A percentile compares a stretch with the other conserved stretches of the same genome.
These are phyloP conservation scores for Sarocladium oryzae DNA, from an alignment of 2,329 filamentous ascomycete species.

Conservation along the genomic window DNA sequence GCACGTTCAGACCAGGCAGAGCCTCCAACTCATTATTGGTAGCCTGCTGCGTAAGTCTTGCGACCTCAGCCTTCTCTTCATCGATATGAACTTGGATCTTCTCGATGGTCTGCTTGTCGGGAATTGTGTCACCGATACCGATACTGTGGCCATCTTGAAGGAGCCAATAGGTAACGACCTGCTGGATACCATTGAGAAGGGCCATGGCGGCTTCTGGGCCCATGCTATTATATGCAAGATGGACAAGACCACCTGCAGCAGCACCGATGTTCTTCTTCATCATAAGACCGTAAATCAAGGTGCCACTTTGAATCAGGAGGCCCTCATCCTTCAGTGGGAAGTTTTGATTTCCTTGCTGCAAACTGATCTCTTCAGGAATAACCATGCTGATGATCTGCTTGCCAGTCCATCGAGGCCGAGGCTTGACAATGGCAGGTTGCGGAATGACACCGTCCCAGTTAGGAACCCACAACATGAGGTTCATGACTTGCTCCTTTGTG, in stretches of 20 bases:
- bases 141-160: constrained; percentile 96
- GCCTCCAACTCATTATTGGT: constrained; percentile 84
- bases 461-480: constrained; percentile 94
- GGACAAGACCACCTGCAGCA: constrained; percentile 81
- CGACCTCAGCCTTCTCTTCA: constrained; percentile 74
- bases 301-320: constrained; percentile 75
- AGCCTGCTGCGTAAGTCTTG: constrained; percentile 66
- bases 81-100: constrained; percentile 79
- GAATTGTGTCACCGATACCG: constrained; percentile 96
- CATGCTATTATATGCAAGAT: constrained; percentile 94
- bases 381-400: constrained; percentile 97
- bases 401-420: constrained; percentile 88
- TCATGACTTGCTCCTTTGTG: constrained; percentile 88
- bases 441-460: constrained; percentile 96
- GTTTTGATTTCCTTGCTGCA: constrained; percentile 58
- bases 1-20: constrained; percentile 96
- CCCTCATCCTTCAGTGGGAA: constrained; percentile 67
- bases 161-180: constrained; percentile 95
- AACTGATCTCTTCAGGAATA: constrained; percentile 79
- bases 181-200: constrained; percentile 94
- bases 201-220: constrained; percentile 79
- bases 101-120: constrained; percentile 75
- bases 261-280: constrained; percentile 95
- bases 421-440: constrained; percentile 88
- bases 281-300: constrained; percentile 84